Percentiles rank a stretch among this genome's conserved stretches.
Conservation (phyloP, 1,284 basidiomycete genomes). For the Thecaphora frezii region DNA sequence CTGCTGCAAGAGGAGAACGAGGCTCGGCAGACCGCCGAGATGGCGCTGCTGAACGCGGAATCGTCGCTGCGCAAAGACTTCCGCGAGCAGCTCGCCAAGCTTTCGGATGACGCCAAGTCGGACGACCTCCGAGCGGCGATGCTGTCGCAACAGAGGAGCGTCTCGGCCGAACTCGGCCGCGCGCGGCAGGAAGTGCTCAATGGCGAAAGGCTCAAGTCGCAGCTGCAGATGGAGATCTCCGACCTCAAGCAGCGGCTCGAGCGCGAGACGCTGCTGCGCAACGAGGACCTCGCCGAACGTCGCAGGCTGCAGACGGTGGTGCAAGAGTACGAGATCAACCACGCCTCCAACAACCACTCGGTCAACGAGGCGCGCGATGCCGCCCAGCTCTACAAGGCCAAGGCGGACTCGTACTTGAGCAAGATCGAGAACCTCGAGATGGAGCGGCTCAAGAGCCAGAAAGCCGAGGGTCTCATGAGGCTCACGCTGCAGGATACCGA, state of each 20-base stretch:
- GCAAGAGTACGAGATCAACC: conserved; percentile 70
- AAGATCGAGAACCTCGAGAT: conserved; percentile 7
- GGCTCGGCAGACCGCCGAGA: conserved; percentile 14
- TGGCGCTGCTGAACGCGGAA: conserved; percentile 7
- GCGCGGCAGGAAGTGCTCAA: conserved; percentile 72
- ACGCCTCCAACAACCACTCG: conserved; percentile 67
- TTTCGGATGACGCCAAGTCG: conserved; percentile 1
- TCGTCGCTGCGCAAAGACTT: conserved; percentile 9
- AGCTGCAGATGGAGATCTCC: conserved; percentile 16
- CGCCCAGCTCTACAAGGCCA: conserved; percentile 69
- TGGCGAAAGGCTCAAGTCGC: conserved; percentile 62
- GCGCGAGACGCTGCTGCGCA: conserved; percentile 64
- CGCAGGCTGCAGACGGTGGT: conserved; percentile 67
- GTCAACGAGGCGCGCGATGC: conserved; percentile 61
- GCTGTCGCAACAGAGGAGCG: conserved; percentile 65
- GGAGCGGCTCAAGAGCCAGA: conserved; percentile 11
- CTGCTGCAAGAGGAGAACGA: conserved; percentile 68
- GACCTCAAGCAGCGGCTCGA: conserved; percentile 66
- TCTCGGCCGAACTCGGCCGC: conserved; percentile 68
- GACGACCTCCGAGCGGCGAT: conserved; percentile 53
- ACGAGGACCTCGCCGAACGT: conserved; percentile 66
- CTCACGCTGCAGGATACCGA: conserved; percentile 21
- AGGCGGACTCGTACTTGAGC: conserved; percentile 24
- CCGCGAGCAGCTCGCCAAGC: conserved; percentile 4
- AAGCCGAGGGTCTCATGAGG: conserved; percentile 5